A percentile compares a stretch with the other conserved stretches of the same genome.
Evolutionary conservation across 2,329 filamentous ascomycete species (phyloP).

Genomic region (Ophiocordyceps camponoti-saundersi): DNA sequence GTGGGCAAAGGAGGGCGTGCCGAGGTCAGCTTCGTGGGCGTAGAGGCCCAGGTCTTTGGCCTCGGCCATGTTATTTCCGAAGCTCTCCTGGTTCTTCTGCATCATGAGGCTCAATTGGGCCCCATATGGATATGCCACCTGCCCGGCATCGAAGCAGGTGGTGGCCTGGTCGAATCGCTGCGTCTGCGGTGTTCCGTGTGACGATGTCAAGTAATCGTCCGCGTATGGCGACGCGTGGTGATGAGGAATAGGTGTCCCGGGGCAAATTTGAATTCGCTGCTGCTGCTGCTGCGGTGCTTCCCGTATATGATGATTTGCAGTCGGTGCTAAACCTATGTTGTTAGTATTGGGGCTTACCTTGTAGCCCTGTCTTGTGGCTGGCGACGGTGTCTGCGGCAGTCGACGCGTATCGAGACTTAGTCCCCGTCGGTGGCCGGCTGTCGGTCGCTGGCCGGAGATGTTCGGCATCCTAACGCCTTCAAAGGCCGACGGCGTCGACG

Average conservation of each 20-base stretch:
- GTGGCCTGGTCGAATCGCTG: slow-evolving; percentile 33
- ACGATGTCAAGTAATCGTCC: slow-evolving; percentile 41
- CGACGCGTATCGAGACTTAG: slow-evolving; percentile 65
- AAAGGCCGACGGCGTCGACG: slow-evolving; percentile 66
- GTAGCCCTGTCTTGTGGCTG: slow-evolving; percentile 14
- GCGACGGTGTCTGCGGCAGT: slow-evolving; percentile 23
- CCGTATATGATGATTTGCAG: slow-evolving; percentile 58
- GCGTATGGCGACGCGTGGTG: slow-evolving; percentile 16
- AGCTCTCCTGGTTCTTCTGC: slow-evolving; percentile 28
- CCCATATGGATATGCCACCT: slow-evolving; percentile 27
- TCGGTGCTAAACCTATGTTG: slow-evolving; percentile 35
- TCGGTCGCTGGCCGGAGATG: slow-evolving; percentile 34
- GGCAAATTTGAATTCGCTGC: slow-evolving; percentile 62
- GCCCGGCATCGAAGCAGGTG: slow-evolving; percentile 22
- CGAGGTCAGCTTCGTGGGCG: slow-evolving; percentile 25
- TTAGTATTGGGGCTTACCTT: slow-evolving; percentile 38
- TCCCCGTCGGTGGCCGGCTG: slow-evolving; percentile 56
- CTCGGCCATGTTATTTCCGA: slow-evolving; percentile 21
- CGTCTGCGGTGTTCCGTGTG: slow-evolving; percentile 35
- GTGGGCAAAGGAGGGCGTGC: slow-evolving; percentile 31
- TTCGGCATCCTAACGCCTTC: slow-evolving; percentile 54
- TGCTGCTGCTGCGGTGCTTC: slow-evolving; percentile 88
- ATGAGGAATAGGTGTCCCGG: slow-evolving; percentile 33
- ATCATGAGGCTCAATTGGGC: slow-evolving; percentile 25
- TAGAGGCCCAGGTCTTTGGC: slow-evolving; percentile 34